A percentile compares a stretch with the other conserved stretches of the same genome.
phyloP scores from a whole-genome alignment of 192 early-diverging fungal species.

The Umbelopsis sp. region DNA sequence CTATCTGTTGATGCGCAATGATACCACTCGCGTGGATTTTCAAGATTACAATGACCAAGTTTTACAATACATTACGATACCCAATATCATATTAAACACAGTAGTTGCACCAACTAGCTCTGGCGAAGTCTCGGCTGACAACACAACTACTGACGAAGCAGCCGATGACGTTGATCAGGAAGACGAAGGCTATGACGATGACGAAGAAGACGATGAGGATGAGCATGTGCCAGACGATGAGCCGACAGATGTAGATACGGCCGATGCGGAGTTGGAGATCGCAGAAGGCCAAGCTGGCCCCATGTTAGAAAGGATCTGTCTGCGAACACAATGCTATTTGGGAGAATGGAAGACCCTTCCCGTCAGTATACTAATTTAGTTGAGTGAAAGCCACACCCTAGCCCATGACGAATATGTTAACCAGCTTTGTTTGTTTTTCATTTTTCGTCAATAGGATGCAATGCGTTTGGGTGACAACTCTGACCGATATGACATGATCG shows the following conservation, averaged over 20 bases:
- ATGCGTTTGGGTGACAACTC: slow-evolving; percentile 47
- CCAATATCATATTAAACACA: slow-evolving; percentile 88
- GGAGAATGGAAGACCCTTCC: slow-evolving; percentile 69
- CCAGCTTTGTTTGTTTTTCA: neutral
- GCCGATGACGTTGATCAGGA: slow-evolving; percentile 23
- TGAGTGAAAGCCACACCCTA: neutral
- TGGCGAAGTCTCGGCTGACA: slow-evolving; percentile 16
- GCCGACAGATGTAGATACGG: slow-evolving; percentile 34
- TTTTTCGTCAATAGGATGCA: slow-evolving; percentile 37
- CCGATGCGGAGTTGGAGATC: slow-evolving; percentile 49
- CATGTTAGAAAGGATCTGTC: slow-evolving; percentile 32
- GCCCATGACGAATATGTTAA: neutral
- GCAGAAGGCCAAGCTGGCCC: slow-evolving; percentile 31
- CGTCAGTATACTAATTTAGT: slow-evolving; percentile 7
- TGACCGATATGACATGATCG: slow-evolving; percentile 68
- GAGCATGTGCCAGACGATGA: slow-evolving; percentile 32
- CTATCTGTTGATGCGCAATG: slow-evolving; percentile 62
- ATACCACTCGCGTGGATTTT: slow-evolving; percentile 66
- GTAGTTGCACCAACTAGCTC: slow-evolving; percentile 34
- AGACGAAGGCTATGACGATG: slow-evolving; percentile 34
- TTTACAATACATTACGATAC: slow-evolving; percentile 83
- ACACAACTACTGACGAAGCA: slow-evolving; percentile 29
- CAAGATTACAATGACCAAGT: slow-evolving; percentile 96
- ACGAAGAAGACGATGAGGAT: slow-evolving; percentile 29
- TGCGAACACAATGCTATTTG: slow-evolving; percentile 59